phyloP scores from a whole-genome alignment of 1,139 yeast species.

The Wickerhamomyces sp. region DNA sequence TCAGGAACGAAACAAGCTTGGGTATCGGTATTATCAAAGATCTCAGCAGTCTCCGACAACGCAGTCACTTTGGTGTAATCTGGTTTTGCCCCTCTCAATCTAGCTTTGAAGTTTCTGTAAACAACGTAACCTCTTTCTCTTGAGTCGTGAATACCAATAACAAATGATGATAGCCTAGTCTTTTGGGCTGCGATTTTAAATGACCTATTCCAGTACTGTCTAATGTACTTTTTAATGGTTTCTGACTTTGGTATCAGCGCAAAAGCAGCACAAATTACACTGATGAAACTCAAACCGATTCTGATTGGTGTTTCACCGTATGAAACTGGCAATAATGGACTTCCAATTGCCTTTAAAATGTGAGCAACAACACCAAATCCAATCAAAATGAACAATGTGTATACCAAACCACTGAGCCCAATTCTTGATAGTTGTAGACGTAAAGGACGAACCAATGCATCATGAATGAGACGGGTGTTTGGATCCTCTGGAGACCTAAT shows the following conservation, averaged over 20 bases:
- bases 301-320: constrained; percentile 16
- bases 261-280: no score
- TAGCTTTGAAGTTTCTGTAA: constrained; percentile 47
- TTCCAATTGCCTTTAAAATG: constrained; percentile 18
- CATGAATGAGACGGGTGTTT: constrained; percentile 81
- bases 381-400: constrained; percentile 62
- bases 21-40: constrained; percentile 37
- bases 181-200: constrained; percentile 53
- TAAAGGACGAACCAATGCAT: constrained; percentile 77
- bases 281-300: constrained; percentile 8
- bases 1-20: constrained; percentile 63
- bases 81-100: constrained; percentile 39
- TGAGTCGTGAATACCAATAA: constrained; percentile 62
- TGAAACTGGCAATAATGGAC: constrained; percentile 14
- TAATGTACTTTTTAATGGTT: constrained; percentile 29
- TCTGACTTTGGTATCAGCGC: constrained; percentile 3
- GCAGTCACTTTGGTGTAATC: constrained; percentile 59
- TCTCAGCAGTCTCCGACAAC: constrained; percentile 37
- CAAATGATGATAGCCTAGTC: constrained; percentile 73
- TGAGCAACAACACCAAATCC: constrained; percentile 69
- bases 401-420: constrained; percentile 68
- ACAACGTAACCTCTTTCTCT: constrained; percentile 70
- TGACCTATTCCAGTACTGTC: constrained; percentile 56
- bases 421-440: constrained; percentile 69
- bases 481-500: constrained; percentile 95